Percentiles rank a stretch among this genome's conserved stretches.
Evolutionary conservation across 805 yeast genomes (phyloP).

Genomic region (Brettanomyces nanus): DNA sequence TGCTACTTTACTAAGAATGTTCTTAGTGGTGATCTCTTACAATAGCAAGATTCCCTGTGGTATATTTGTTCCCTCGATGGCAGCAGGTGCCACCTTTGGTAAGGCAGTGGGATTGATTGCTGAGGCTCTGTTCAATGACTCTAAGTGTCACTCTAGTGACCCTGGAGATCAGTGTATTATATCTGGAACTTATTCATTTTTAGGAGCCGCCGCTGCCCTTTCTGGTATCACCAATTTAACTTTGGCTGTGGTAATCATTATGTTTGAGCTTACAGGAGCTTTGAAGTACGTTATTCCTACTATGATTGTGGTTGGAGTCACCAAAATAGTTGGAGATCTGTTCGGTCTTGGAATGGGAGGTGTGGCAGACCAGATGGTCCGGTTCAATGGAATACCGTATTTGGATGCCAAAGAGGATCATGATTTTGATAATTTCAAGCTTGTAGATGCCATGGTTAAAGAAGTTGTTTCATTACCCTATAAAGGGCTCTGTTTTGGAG

Average conservation of each 20-base stretch:
- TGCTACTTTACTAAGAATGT: constrained; percentile 67
- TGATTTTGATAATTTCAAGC: constrained; percentile 38
- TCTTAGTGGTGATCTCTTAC: constrained; percentile 74
- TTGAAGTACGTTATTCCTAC: constrained; percentile 85
- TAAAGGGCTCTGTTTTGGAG: constrained; percentile 25
- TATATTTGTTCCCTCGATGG: constrained; percentile 93
- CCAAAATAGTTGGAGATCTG: constrained; percentile 68
- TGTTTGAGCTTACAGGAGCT: constrained; percentile 97
- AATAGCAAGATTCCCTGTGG: constrained; percentile 98
- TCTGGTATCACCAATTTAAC: constrained; percentile 93
- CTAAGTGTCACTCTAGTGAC: constrained; percentile 20
- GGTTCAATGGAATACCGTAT: constrained; percentile 79
- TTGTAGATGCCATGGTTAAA: constrained; percentile 57
- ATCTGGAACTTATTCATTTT: constrained; percentile 90
- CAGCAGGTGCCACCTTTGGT: constrained; percentile 93
- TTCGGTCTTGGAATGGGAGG: constrained; percentile 72
- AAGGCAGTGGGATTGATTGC: constrained; percentile 74
- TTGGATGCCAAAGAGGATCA: constrained; percentile 67
- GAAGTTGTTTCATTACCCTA: constrained; percentile 31
- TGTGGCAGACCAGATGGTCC: constrained; percentile 92
- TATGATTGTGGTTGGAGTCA: constrained; percentile 89
- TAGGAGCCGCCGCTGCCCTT: constrained; percentile 94
- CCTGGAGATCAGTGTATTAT: constrained; percentile 52
- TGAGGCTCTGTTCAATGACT: constrained; percentile 34
- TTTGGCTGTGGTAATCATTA: constrained; percentile 85